phyloP scores from a whole-genome alignment of 768 basidiomycete species.

The Tricholoma sp. region DNA sequence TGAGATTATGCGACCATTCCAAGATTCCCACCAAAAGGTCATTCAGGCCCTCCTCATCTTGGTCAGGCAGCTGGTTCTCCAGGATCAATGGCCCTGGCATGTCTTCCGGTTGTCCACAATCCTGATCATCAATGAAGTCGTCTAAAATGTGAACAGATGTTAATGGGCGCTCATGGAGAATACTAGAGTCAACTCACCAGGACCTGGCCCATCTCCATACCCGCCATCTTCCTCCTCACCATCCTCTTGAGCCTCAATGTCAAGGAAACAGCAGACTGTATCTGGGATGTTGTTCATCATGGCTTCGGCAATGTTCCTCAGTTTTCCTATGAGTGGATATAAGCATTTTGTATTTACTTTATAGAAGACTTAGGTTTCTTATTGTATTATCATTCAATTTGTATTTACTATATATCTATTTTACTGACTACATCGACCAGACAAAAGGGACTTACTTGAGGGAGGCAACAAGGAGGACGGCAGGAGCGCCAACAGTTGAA shows the following conservation, averaged over 20 bases:
- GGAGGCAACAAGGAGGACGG: too few species aligned
- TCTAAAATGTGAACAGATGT: neutral
- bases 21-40: neutral
- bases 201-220: neutral
- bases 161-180: too few species aligned
- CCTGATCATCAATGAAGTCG: slow-evolving; percentile 4
- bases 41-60: neutral
- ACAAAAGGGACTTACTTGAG: too few species aligned
- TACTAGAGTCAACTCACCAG: neutral
- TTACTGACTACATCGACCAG: too few species aligned
- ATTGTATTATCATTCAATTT: slow-evolving; percentile 2
- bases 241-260: slow-evolving; percentile 1
- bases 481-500: too few species aligned
- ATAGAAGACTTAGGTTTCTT: neutral
- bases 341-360: neutral
- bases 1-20: neutral
- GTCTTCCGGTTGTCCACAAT: neutral
- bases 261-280: neutral
- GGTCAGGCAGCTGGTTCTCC: neutral
- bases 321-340: neutral
- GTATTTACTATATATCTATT: too few species aligned
- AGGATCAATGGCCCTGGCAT: neutral
- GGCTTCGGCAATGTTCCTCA: neutral
- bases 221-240: neutral
- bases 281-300: neutral